Evolutionary conservation across 2,329 filamentous ascomycete species (phyloP).

Genomic region (Orbilia quercus): DNA sequence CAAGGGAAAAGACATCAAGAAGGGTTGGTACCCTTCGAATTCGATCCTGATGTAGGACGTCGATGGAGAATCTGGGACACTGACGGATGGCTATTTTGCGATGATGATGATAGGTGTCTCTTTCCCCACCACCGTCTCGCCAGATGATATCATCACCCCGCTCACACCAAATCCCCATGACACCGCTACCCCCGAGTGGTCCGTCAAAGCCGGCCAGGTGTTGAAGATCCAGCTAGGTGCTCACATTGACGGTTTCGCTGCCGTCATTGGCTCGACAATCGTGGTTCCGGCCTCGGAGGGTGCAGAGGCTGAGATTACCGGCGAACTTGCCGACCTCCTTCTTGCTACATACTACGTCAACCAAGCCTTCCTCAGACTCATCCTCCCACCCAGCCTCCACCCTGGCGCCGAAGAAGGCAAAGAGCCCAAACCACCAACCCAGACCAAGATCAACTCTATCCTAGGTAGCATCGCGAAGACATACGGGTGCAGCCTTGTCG

Average conservation of each 20-base stretch:
- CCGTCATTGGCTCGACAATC: slow-evolving; percentile 94
- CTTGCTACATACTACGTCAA: slow-evolving; percentile 95
- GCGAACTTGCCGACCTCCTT: slow-evolving; percentile 84
- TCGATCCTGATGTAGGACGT: slow-evolving; percentile 1
- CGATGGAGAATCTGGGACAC: background rate
- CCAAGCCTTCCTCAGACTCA: slow-evolving; percentile 88
- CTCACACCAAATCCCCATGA: slow-evolving; percentile 94
- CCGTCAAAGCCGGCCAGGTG: slow-evolving; percentile 84
- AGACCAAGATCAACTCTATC: slow-evolving; percentile 85
- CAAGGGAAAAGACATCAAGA: slow-evolving; percentile 95
- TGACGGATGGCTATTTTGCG: too few species aligned
- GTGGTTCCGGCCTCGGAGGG: slow-evolving; percentile 74
- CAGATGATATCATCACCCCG: slow-evolving; percentile 91
- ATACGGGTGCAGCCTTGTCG: slow-evolving; percentile 91
- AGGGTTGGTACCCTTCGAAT: slow-evolving; percentile 72
- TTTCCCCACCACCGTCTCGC: slow-evolving; percentile 94
- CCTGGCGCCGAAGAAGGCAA: slow-evolving; percentile 63
- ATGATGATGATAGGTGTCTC: slow-evolving; percentile 73
- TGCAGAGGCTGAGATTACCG: slow-evolving; percentile 73
- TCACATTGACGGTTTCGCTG: slow-evolving; percentile 96
- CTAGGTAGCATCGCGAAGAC: slow-evolving; percentile 91
- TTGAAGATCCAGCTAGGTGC: slow-evolving; percentile 99
- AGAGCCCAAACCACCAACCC: slow-evolving; percentile 77
- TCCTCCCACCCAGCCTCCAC: slow-evolving; percentile 89
- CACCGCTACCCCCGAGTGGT: slow-evolving; percentile 80